Evolutionary conservation across 495 filamentous ascomycete genomes (phyloP), one percentile per base, ranked within the genome.

Genomic region (Friedmanniomyces endolithicus): DNA sequence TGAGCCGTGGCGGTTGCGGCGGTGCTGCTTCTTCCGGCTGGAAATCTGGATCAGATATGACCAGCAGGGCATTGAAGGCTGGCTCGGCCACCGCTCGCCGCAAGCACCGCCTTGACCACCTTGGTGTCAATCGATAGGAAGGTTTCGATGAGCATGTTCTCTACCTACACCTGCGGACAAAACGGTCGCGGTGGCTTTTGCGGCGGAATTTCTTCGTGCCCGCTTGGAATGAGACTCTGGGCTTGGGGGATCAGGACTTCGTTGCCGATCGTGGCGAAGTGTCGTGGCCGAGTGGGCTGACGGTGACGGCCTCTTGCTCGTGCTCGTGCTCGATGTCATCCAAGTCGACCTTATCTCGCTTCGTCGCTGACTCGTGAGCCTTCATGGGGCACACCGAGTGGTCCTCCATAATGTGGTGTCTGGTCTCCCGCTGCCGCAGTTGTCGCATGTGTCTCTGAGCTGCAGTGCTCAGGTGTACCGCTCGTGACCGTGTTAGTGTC

Each of bases 61-160:
- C 84, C 23, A 98, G 76, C 9, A 98, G 79, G 29, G 94, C 92
- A 72, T 95, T 92, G 73, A 97, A 97, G 37, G 92, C 92, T 14
- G 88, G 86, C 66, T 98, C 83, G 79, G 40, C 87, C 92, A 59
- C 83, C 78, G 67, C 90, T 95, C 11, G 92, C 92, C 12, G 73
- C 72, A 52, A 98, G 71, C 8, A 98, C 86, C 12, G 92, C 92
- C 69, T 84, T 94, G 64, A 97, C 78, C 20, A 98, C 88, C 20
- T 78, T 64, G 12, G 72, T 67, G 48, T 98, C 92, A 58, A 97
- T 83, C 49, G 71, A 73, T 1, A 94, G 92, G 65, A 98, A 98
- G 0, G 90, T 92, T 68, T 98, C 92, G 64, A 86, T 87, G 34
- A 98, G 77, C 22, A 87, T 97, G 61, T 80, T 82, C 68, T 90